phyloP scores from a whole-genome alignment of 495 filamentous ascomycete genomes.

The Penicillium paxilli region DNA sequence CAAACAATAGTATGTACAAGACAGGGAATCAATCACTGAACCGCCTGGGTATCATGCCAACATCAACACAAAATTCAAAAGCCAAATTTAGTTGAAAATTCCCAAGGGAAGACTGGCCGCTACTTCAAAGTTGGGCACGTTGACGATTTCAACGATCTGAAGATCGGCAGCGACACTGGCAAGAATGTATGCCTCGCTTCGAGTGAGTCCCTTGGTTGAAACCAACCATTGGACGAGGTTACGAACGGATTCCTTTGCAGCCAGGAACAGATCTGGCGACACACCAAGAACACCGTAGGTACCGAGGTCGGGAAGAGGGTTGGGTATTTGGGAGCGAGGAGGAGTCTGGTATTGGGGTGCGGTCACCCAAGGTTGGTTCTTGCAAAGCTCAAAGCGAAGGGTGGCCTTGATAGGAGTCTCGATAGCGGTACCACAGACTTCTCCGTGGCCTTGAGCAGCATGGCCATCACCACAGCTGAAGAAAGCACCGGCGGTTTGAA shows the following conservation, averaged over 20 bases:
- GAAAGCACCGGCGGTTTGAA: constrained; percentile 47
- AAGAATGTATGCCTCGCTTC: constrained; percentile 50
- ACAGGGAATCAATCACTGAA: constrained; percentile 1
- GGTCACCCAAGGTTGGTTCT: constrained; percentile 42
- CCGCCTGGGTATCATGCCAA: constrained; percentile 17
- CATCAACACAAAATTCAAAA: neutral
- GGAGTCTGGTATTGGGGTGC: constrained; percentile 46
- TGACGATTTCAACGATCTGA: constrained; percentile 48
- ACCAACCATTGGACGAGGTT: constrained; percentile 48
- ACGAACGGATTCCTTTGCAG: constrained; percentile 43
- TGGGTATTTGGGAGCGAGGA: constrained; percentile 24
- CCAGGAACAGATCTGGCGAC: constrained; percentile 42
- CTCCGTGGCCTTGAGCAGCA: constrained; percentile 54
- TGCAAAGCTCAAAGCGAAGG: constrained; percentile 45
- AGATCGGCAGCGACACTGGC: constrained; percentile 48
- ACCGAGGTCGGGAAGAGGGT: constrained; percentile 33
- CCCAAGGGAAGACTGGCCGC: constrained; percentile 47
- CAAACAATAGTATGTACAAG: constrained; percentile 14
- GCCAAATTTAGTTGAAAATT: constrained; percentile 29
- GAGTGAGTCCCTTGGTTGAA: constrained; percentile 41
- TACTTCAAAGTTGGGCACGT: constrained; percentile 51
- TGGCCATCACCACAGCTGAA: constrained; percentile 58
- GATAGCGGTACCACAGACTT: constrained; percentile 55
- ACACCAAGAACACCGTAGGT: constrained; percentile 49
- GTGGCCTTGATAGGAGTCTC: constrained; percentile 51